Percentiles rank a stretch among this genome's conserved stretches.
Evolutionary conservation across 345 rosid species (phyloP).

Genomic region (Gossypium australe): DNA sequence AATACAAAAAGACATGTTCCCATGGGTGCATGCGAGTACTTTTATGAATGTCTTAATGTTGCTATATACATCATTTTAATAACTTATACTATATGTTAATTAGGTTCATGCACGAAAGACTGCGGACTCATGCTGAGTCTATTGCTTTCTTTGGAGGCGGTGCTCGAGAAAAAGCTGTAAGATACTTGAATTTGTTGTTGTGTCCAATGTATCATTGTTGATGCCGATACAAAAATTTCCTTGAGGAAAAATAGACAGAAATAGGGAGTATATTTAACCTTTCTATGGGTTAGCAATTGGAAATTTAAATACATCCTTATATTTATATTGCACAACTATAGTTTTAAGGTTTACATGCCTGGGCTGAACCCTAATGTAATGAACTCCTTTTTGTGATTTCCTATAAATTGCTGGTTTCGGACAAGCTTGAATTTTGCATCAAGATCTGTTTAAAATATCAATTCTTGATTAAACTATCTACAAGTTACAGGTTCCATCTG

Average conservation of each 20-base stretch:
- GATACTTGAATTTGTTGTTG: slow-evolving; percentile 23
- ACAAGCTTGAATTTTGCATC: neutral
- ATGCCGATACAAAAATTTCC: neutral
- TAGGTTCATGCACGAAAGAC: slow-evolving; percentile 99
- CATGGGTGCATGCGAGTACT: neutral
- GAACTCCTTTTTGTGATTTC: neutral
- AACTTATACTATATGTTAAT: slow-evolving; percentile 13
- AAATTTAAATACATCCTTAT: neutral
- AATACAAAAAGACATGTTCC: neutral
- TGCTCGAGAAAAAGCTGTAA: slow-evolving; percentile 93
- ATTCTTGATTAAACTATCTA: neutral
- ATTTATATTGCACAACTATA: neutral
- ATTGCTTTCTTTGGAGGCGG: slow-evolving; percentile 99
- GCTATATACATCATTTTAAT: slow-evolving; percentile 10
- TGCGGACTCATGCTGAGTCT: slow-evolving; percentile 97
- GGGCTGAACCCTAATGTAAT: neutral
- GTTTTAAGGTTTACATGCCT: neutral
- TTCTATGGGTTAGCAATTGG: neutral
- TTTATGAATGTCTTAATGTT: slow-evolving; percentile 14
- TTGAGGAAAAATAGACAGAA: neutral
- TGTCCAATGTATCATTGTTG: neutral
- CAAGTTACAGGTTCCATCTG: neutral
- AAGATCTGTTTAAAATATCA: neutral
- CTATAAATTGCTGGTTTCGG: neutral
- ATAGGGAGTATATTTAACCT: neutral